A percentile compares a stretch with the other conserved stretches of the same genome.
Evolutionary conservation across 768 basidiomycete species (phyloP).

Genomic region (Leucocoprinus birnbaumii): DNA sequence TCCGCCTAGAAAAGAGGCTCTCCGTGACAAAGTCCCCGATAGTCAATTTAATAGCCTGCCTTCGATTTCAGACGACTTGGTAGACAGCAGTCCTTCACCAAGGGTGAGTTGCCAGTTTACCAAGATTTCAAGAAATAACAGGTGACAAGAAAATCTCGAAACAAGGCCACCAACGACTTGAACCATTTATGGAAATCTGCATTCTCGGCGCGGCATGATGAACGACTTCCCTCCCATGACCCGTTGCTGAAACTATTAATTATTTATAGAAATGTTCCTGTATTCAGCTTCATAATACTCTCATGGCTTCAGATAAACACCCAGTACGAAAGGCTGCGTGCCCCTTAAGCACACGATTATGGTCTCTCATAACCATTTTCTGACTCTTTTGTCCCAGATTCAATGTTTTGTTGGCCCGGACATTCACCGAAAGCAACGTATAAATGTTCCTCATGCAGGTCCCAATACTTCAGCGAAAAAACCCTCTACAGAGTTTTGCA

Average conservation of each 20-base stretch:
- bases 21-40: not conserved
- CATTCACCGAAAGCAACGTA: conserved; percentile 4
- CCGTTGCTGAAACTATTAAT: not conserved
- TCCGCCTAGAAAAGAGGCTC: conserved; percentile 6
- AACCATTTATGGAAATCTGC: not conserved
- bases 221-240: not conserved
- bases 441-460: not conserved
- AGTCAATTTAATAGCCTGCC: not conserved
- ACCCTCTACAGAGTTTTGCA: not conserved
- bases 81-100: not conserved
- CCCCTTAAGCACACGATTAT: not conserved
- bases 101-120: too few relatives aligned
- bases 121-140: too few relatives aligned
- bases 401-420: not conserved
- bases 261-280: conserved; percentile 7
- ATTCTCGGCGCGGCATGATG: conserved; percentile 1
- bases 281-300: not conserved
- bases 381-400: conserved; percentile 1
- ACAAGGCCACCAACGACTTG: not conserved
- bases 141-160: too few relatives aligned
- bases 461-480: not conserved
- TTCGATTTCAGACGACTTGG: not conserved
- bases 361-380: conserved; percentile 6
- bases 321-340: not conserved
- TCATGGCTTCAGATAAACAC: not conserved